phyloP scores from a whole-genome alignment of 495 filamentous ascomycete genomes.

The Stereocaulon alpinum region DNA sequence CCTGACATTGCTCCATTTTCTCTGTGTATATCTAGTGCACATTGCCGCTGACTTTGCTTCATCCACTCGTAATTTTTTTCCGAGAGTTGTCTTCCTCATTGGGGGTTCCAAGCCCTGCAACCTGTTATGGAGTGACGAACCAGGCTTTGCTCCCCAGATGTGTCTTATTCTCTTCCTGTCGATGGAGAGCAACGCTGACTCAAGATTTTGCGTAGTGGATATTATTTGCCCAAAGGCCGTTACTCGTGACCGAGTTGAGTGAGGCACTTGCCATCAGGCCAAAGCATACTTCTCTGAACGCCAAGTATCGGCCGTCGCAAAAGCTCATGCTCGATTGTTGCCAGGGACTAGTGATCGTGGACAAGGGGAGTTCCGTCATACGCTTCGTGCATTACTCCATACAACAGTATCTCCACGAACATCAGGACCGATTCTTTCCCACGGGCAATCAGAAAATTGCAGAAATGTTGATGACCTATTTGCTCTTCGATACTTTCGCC shows the following conservation, averaged over 20 bases:
- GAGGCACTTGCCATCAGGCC: slow-evolving; percentile 35
- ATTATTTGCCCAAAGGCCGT: slow-evolving; percentile 26
- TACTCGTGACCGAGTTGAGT: slow-evolving; percentile 34
- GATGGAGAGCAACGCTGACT: too few relatives aligned
- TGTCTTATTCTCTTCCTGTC: too few relatives aligned
- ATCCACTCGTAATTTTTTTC: too few relatives aligned
- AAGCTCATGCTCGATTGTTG: slow-evolving; percentile 29
- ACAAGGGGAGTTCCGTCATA: slow-evolving; percentile 34
- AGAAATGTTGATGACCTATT: slow-evolving; percentile 8
- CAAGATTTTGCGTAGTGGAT: slow-evolving; percentile 29
- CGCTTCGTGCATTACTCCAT: slow-evolving; percentile 43
- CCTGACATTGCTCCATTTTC: too few relatives aligned
- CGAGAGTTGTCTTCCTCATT: too few relatives aligned
- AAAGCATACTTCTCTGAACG: slow-evolving; percentile 2
- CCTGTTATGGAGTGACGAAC: too few relatives aligned
- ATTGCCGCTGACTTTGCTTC: too few relatives aligned
- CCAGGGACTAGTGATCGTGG: slow-evolving; percentile 38
- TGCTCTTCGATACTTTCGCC: not conserved
- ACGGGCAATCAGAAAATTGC: not conserved
- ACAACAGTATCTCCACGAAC: slow-evolving; percentile 31
- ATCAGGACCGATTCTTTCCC: not conserved
- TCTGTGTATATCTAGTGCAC: too few relatives aligned
- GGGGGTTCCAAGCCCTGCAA: too few relatives aligned
- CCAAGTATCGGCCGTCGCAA: not conserved
- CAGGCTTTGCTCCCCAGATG: too few relatives aligned